Evolutionary conservation across 495 filamentous ascomycete species (phyloP).

Genomic region (Pseudoneurospora amorphoporcata): DNA sequence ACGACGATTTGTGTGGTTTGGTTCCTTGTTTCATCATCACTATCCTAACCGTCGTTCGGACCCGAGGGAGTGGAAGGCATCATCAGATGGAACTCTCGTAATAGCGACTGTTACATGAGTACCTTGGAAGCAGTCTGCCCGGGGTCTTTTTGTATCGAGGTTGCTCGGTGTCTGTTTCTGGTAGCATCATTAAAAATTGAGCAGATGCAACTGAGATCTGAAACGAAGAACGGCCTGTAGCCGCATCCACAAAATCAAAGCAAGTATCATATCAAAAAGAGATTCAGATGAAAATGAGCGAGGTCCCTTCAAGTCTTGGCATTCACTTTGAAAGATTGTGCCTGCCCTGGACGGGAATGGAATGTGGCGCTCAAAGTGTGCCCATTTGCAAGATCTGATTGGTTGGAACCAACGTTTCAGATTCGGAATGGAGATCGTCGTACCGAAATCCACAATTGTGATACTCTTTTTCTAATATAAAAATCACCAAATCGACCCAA

Average conservation of each 20-base stretch:
- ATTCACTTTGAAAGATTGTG: neutral
- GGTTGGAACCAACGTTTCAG: slow-evolving; percentile 13
- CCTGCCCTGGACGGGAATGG: neutral
- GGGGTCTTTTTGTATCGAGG: neutral
- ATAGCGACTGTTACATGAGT: neutral
- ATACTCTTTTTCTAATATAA: neutral
- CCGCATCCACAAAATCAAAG: neutral
- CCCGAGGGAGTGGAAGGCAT: neutral
- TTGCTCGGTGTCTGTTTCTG: neutral
- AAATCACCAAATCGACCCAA: neutral
- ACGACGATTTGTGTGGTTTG: too few species aligned
- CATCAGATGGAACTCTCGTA: neutral
- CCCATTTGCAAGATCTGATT: slow-evolving; percentile 4
- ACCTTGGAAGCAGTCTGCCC: neutral
- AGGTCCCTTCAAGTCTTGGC: neutral
- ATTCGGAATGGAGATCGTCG: slow-evolving; percentile 14
- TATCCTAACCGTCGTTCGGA: neutral
- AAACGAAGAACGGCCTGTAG: neutral
- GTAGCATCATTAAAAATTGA: neutral
- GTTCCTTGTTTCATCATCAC: too few species aligned
- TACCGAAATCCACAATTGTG: neutral
- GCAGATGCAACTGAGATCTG: neutral
- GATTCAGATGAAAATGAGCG: neutral
- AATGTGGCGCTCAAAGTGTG: neutral
- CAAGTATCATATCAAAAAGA: neutral